These are phyloP conservation scores for Gentiana straminea DNA, from an alignment of 257 asterid species.

Conservation along the genomic window DNA sequence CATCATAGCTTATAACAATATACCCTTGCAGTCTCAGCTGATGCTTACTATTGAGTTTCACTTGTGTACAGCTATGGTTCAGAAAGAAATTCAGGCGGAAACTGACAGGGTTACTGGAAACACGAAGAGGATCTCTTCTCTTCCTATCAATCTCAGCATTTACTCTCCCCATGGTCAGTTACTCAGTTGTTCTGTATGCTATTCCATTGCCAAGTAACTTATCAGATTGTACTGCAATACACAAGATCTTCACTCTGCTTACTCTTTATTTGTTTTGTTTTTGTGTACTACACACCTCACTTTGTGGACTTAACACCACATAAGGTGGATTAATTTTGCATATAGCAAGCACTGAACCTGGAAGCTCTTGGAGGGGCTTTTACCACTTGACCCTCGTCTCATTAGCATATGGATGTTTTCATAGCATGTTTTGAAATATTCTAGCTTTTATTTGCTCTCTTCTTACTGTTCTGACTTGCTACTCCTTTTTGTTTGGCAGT, in stretches of 20 bases:
- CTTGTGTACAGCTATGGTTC: conserved; percentile 23
- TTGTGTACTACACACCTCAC: no score
- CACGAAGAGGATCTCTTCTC: conserved; percentile 28
- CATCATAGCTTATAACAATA: background rate
- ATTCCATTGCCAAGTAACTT: background rate
- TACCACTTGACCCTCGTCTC: no score
- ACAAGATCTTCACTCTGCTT: no score
- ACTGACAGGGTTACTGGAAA: conserved; percentile 37
- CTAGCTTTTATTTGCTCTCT: background rate
- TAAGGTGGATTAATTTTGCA: no score
- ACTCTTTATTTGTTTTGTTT: no score
- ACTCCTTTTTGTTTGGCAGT: conserved; percentile 18
- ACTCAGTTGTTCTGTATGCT: background rate
- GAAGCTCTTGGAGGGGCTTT: no score
- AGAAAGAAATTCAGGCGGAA: conserved; percentile 36
- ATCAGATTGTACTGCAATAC: background rate
- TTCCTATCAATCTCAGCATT: conserved; percentile 39
- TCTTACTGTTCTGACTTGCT: background rate
- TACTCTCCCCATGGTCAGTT: conserved; percentile 33
- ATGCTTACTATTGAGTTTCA: conserved; percentile 1
- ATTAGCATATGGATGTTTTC: no score
- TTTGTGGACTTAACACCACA: no score
- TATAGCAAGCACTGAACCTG: no score
- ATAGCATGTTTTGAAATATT: background rate
- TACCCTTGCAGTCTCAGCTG: background rate